These are phyloP conservation scores for Colletotrichum eremochloae DNA, from an alignment of 2,329 filamentous ascomycete genomes.

Conservation along the genomic window DNA sequence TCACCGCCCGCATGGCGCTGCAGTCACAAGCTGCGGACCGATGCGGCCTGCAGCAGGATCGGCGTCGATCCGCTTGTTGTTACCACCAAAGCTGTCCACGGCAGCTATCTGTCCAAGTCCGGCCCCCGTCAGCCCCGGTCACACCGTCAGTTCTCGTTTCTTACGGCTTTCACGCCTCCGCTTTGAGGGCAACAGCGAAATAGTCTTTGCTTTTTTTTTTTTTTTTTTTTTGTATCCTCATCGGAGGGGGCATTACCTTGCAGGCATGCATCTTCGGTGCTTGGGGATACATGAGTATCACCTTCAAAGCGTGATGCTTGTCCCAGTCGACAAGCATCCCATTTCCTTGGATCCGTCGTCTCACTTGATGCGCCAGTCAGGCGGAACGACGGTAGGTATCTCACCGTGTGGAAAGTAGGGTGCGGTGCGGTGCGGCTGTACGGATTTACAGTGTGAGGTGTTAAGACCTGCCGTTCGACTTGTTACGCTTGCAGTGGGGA, in stretches of 20 bases:
- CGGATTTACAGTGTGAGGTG: conserved; percentile 12
- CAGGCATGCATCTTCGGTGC: background rate
- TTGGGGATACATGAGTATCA: background rate
- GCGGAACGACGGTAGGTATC: background rate
- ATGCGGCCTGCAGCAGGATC: conserved; percentile 44
- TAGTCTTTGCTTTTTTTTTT: background rate
- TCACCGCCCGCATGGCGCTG: conserved; percentile 42
- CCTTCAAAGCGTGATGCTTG: background rate
- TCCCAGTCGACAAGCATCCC: background rate
- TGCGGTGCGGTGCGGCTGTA: background rate
- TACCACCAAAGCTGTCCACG: conserved; percentile 35
- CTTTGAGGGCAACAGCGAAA: background rate
- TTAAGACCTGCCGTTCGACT: conserved; percentile 31
- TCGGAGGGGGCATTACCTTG: background rate
- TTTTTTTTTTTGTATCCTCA: background rate
- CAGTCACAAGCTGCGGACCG: conserved; percentile 42
- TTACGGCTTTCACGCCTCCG: conserved; percentile 24
- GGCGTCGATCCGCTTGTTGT: conserved; percentile 41
- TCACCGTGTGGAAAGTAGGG: background rate
- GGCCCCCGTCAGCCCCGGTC: conserved; percentile 33
- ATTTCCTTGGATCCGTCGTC: background rate
- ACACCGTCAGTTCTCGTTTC: conserved; percentile 24
- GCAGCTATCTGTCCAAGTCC: conserved; percentile 29
- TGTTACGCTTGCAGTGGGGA: conserved; percentile 31
- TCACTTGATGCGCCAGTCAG: background rate